Evolutionary conservation across 495 filamentous ascomycete genomes (phyloP), one percentile per base, ranked within the genome.

Genomic region (Penicillium robsamsonii): DNA sequence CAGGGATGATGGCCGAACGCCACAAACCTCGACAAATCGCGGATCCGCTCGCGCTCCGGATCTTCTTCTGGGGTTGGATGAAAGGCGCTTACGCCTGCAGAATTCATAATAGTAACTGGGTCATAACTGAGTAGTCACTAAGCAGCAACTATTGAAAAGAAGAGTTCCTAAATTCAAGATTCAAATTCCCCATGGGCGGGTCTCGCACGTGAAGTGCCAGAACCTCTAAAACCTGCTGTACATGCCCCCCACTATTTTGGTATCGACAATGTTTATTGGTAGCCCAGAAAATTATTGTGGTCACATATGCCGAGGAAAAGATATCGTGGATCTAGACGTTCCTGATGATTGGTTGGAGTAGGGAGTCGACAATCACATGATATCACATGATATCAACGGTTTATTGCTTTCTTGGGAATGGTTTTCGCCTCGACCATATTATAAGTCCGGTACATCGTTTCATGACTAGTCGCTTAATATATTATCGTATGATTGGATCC

Each of bases 1-100:
- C 18, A 31, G 43, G n/a, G 15, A 27, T 24, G 20, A 2, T 40
- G 45, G 44, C 27, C 6, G 0, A 40, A 29, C 35, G 27, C 22
- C 17, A 17, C 61, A 17, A 20, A 65, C 64, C 59, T 62, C 2
- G 64, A 67, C 17, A 67, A 25, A 33, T 67, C 64, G 12, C 55
- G 56, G 33, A 67, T 58, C 41, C 64, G 49, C 55, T 65, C 58
- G 4, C 56, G 56, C 55, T 67, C 64, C 15, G 27, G 24, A n/a
- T 56, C 38, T 45, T 60, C 56, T 53, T 55, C 55, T 4, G 52
- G 52, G n/a, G 51, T 48, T n/a, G 43, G 24, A 42, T 59, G 56
- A 24, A 31, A 62, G 52, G 52, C 60, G 8, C 46, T 44, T 27
- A 49, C 52, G 43, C 52, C 56, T 41, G 56, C 22, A 15, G 37